Evolutionary conservation across 2,329 filamentous ascomycete species (phyloP).

Genomic region (Exophiala xenobiotica): DNA sequence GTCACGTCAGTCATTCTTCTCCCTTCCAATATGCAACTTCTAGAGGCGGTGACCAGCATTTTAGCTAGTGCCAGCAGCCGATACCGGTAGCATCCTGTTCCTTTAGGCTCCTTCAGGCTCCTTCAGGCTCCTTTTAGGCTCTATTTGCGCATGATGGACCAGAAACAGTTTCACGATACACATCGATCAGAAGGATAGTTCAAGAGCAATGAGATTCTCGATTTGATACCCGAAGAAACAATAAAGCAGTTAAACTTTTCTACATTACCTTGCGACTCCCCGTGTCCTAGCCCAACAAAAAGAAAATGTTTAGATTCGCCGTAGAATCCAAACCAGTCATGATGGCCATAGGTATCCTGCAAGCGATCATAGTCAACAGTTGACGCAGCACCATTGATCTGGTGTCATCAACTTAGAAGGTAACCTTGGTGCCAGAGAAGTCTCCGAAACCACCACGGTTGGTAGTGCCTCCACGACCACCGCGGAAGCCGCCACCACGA

Average conservation of each 20-base stretch:
- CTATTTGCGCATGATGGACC: too few relatives aligned
- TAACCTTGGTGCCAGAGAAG: slow-evolving; percentile 78
- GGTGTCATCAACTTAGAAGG: slow-evolving; percentile 50
- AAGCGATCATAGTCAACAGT: neutral
- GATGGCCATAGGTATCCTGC: neutral
- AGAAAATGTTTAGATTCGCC: neutral
- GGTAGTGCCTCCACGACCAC: slow-evolving; percentile 46
- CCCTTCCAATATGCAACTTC: too few relatives aligned
- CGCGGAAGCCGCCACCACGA: slow-evolving; percentile 46
- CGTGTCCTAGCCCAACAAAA: neutral
- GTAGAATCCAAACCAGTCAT: neutral
- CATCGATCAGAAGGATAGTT: too few relatives aligned
- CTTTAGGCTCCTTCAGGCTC: too few relatives aligned
- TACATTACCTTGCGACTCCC: slow-evolving; percentile 6
- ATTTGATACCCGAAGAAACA: neutral
- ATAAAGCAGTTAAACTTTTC: slow-evolving; percentile 13
- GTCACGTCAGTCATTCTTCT: neutral
- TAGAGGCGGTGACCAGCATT: too few relatives aligned
- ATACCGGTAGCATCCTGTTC: too few relatives aligned
- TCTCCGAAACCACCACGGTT: slow-evolving; percentile 59
- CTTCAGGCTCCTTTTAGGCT: too few relatives aligned
- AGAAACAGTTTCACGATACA: too few relatives aligned
- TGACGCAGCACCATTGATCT: slow-evolving; percentile 8
- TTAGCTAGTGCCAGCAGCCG: too few relatives aligned
- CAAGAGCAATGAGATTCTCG: neutral